A percentile compares a stretch with the other conserved stretches of the same genome.
These are phyloP conservation scores for Durusdinium trenchii DNA, from an alignment of 73 alveolate species.

Conservation along the genomic window DNA sequence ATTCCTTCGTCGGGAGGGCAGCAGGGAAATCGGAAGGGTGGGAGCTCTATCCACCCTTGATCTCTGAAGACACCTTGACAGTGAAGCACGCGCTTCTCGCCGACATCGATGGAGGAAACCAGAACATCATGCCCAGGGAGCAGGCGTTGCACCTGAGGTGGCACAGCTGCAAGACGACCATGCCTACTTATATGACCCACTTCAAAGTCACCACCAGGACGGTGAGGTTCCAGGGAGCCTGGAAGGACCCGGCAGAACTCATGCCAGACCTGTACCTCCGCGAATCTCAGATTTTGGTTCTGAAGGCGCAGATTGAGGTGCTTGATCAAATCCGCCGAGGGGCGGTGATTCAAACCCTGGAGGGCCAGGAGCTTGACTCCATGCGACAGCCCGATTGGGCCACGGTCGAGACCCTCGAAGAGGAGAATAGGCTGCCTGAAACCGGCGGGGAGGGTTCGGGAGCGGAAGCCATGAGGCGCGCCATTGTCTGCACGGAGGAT, in stretches of 20 bases:
- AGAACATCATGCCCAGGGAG: too few species aligned
- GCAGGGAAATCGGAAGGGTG: background rate
- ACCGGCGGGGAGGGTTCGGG: too few species aligned
- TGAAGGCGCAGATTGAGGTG: background rate
- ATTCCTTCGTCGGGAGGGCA: background rate
- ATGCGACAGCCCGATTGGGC: background rate
- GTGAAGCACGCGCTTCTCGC: too few species aligned
- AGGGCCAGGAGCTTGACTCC: background rate
- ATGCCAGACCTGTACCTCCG: background rate
- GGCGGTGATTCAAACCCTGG: background rate
- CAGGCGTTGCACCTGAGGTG: too few species aligned
- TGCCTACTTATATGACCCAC: background rate
- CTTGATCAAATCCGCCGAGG: background rate
- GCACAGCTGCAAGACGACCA: background rate
- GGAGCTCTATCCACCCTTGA: background rate
- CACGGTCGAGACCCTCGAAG: background rate
- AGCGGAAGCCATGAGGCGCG: too few species aligned
- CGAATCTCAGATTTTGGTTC: background rate
- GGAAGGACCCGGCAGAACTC: background rate
- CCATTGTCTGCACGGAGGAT: background rate
- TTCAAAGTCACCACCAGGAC: background rate
- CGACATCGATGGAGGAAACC: too few species aligned
- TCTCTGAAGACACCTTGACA: background rate
- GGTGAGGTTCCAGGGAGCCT: background rate
- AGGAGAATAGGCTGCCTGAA: too few species aligned